Conservation (phyloP, 2,329 filamentous ascomycete genomes). For the Cordyceps tenuipes region DNA sequence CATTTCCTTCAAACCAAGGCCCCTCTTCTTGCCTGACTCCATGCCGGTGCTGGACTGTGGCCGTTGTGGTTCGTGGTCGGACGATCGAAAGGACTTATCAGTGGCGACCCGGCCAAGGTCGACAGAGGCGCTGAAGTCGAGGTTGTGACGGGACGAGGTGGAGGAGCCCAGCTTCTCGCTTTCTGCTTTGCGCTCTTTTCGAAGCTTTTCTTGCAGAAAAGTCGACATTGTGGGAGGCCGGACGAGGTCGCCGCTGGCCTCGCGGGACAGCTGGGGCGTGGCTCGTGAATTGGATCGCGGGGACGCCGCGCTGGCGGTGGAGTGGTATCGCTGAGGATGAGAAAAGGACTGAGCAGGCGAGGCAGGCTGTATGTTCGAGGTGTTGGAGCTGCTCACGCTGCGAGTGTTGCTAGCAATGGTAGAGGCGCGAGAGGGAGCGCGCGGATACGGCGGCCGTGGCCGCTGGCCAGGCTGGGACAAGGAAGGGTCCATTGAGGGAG, state of each 20-base stretch:
- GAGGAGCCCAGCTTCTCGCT: constrained; percentile 31
- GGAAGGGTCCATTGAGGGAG: constrained; percentile 23
- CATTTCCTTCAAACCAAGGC: constrained; percentile 58
- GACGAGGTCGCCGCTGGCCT: constrained; percentile 32
- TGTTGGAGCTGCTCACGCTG: constrained; percentile 33
- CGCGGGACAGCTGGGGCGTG: constrained; percentile 34
- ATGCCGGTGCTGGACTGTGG: constrained; percentile 35
- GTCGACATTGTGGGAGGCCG: constrained; percentile 37
- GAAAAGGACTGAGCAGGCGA: constrained; percentile 28
- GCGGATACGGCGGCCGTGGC: constrained; percentile 27
- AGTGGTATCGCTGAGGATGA: constrained; percentile 33
- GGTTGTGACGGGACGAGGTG: constrained; percentile 26
- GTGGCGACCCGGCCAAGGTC: constrained; percentile 29
- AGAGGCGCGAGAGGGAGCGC: constrained; percentile 39
- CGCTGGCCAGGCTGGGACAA: constrained; percentile 19
- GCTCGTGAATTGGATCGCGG: constrained; percentile 32
- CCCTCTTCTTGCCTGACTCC: constrained; percentile 39
- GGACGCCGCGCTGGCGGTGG: constrained; percentile 27
- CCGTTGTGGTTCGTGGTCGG: constrained; percentile 28
- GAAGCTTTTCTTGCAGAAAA: constrained; percentile 48
- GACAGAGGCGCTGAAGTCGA: constrained; percentile 30
- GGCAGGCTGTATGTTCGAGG: constrained; percentile 27
- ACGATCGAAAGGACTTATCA: constrained; percentile 31
- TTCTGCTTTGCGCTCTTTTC: constrained; percentile 41
- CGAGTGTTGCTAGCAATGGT: constrained; percentile 34